These are phyloP conservation scores for Mycena belliarum DNA, from an alignment of 768 basidiomycete genomes.

Conservation along the genomic window DNA sequence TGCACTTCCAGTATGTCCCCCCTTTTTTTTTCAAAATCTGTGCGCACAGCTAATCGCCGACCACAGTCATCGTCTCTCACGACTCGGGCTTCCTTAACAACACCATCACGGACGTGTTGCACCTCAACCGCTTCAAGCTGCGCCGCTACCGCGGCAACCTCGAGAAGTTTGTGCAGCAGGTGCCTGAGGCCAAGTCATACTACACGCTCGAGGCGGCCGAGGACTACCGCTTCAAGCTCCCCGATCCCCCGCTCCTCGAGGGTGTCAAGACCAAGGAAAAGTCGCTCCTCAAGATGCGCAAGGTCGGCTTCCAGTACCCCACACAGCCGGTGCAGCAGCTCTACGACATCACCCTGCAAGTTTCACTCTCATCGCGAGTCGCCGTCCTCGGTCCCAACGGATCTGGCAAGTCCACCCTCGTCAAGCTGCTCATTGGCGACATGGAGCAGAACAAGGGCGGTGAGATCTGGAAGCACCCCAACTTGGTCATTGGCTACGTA, in stretches of 20 bases:
- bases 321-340: slow-evolving; percentile 84
- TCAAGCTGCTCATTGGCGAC: slow-evolving; percentile 95
- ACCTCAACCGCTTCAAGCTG: slow-evolving; percentile 98
- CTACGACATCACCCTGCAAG: slow-evolving; percentile 93
- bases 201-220: slow-evolving; percentile 94
- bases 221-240: slow-evolving; percentile 99
- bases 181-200: slow-evolving; percentile 97
- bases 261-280: slow-evolving; percentile 99
- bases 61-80: slow-evolving; percentile 91
- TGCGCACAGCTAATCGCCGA: slow-evolving; percentile 17
- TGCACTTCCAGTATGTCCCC: slow-evolving; percentile 83
- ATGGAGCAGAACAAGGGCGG: slow-evolving; percentile 96
- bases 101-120: slow-evolving; percentile 96
- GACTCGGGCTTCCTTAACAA: slow-evolving; percentile 98
- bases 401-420: slow-evolving; percentile 96
- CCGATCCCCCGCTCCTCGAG: slow-evolving; percentile 93
- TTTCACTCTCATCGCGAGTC: slow-evolving; percentile 97
- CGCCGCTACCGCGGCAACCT: slow-evolving; percentile 95
- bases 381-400: slow-evolving; percentile 98
- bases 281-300: slow-evolving; percentile 94
- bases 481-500: slow-evolving; percentile 98
- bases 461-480: slow-evolving; percentile 99
- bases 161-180: slow-evolving; percentile 89
- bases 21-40: not conserved
- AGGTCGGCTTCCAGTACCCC: slow-evolving; percentile 97